These are phyloP conservation scores for Paramarasmius palmivorus DNA, from an alignment of 1,284 basidiomycete species.

Conservation along the genomic window DNA sequence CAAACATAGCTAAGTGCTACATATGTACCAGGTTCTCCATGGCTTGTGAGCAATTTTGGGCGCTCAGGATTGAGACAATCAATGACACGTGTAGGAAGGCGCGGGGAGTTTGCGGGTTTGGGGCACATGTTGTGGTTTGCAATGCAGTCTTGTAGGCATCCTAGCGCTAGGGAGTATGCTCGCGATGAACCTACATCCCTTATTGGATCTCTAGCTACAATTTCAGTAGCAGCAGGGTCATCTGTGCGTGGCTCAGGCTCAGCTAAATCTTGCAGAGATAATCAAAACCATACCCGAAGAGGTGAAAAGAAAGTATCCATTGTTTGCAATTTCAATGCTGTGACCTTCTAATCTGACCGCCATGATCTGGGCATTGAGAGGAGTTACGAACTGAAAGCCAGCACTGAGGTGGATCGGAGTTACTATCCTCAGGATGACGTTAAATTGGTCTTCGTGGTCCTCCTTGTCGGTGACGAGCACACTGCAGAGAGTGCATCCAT, in stretches of 20 bases:
- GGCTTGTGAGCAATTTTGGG: too few species aligned
- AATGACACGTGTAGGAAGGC: too few species aligned
- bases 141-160: not conserved
- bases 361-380: too few species aligned
- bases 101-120: not conserved
- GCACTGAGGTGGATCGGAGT: not conserved
- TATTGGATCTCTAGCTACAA: not conserved
- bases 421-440: not conserved
- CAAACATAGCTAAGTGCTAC: constrained; percentile 15
- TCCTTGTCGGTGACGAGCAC: not conserved
- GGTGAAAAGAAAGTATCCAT: not conserved
- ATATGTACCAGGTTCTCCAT: not conserved
- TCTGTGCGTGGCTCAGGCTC: not conserved
- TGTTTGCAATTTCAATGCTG: too few species aligned
- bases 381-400: too few species aligned
- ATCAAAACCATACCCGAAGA: not conserved
- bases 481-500: not conserved
- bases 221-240: not conserved
- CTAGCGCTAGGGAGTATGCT: not conserved
- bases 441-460: not conserved
- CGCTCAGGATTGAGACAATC: too few species aligned
- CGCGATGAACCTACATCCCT: not conserved
- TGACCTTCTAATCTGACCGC: too few species aligned
- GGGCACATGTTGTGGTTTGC: not conserved
- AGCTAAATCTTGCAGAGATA: not conserved